These are phyloP conservation scores for Rhodotorula toruloides DNA, from an alignment of 768 basidiomycete genomes.

Conservation along the genomic window DNA sequence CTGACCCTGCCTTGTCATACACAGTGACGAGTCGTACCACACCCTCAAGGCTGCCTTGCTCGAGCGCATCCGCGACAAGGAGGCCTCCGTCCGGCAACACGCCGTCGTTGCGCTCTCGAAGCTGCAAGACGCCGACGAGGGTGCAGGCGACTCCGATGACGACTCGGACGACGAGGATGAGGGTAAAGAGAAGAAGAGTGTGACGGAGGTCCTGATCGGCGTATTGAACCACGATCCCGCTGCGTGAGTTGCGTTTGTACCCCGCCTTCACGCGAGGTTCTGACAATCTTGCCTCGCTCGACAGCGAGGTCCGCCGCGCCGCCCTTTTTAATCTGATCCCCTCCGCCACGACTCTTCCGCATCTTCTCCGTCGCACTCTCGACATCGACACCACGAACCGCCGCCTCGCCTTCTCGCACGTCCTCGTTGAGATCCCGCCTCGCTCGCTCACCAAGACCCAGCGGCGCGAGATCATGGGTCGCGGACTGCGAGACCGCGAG, in stretches of 20 bases:
- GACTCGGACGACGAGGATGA: slow-evolving; percentile 46
- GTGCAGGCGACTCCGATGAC: slow-evolving; percentile 53
- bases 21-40: slow-evolving; percentile 70
- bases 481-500: slow-evolving; percentile 84
- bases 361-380: slow-evolving; percentile 67
- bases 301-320: slow-evolving; percentile 82
- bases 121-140: slow-evolving; percentile 64
- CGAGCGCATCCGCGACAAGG: slow-evolving; percentile 73
- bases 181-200: slow-evolving; percentile 44
- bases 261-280: background rate
- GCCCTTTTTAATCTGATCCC: slow-evolving; percentile 67
- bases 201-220: slow-evolving; percentile 62
- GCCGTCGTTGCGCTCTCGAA: slow-evolving; percentile 74
- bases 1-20: background rate
- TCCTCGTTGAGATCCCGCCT: slow-evolving; percentile 58
- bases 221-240: slow-evolving; percentile 67
- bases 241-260: slow-evolving; percentile 54
- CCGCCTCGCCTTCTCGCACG: slow-evolving; percentile 65
- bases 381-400: slow-evolving; percentile 73
- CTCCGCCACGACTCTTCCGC: slow-evolving; percentile 56
- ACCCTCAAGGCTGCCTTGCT: slow-evolving; percentile 61
- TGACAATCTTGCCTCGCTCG: background rate
- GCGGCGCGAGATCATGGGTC: slow-evolving; percentile 68
- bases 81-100: slow-evolving; percentile 67
- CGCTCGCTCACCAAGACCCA: slow-evolving; percentile 63